phyloP scores from a whole-genome alignment of 75 land plant genomes.

The Picea sitchensis region DNA sequence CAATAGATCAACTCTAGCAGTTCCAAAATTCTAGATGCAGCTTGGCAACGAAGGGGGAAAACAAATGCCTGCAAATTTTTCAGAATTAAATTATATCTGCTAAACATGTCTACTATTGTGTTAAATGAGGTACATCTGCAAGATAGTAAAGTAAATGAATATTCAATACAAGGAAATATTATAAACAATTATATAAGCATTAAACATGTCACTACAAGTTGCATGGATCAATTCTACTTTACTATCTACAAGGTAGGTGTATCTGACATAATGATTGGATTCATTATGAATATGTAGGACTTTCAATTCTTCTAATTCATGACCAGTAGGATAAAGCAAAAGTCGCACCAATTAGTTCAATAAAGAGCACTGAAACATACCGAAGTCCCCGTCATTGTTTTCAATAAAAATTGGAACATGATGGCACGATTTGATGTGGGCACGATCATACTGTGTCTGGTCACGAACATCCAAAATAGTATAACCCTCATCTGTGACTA shows the following conservation, averaged over 20 bases:
- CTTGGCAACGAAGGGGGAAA: not conserved
- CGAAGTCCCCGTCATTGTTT: conserved; percentile 72
- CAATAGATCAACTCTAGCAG: not conserved
- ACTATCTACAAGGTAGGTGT: not conserved
- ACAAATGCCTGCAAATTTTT: not conserved
- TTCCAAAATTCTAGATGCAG: not conserved
- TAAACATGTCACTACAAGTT: not conserved
- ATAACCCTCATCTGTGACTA: conserved; percentile 70
- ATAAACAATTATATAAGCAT: not conserved
- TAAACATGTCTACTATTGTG: not conserved
- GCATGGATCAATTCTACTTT: not conserved
- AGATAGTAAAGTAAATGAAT: not conserved
- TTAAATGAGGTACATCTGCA: not conserved
- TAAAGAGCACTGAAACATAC: conserved; percentile 25
- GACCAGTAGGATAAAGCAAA: not conserved
- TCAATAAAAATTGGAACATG: conserved; percentile 88
- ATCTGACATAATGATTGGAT: not conserved
- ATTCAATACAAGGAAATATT: not conserved
- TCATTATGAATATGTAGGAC: not conserved
- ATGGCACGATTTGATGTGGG: conserved; percentile 69
- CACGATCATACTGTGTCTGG: conserved; percentile 63
- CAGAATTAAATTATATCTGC: not conserved
- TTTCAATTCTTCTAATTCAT: not conserved
- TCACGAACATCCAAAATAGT: conserved; percentile 80
- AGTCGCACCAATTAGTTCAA: not conserved